These are phyloP conservation scores for Liquidambar formosana DNA, from an alignment of 164 flowering plant genomes.

Conservation along the genomic window DNA sequence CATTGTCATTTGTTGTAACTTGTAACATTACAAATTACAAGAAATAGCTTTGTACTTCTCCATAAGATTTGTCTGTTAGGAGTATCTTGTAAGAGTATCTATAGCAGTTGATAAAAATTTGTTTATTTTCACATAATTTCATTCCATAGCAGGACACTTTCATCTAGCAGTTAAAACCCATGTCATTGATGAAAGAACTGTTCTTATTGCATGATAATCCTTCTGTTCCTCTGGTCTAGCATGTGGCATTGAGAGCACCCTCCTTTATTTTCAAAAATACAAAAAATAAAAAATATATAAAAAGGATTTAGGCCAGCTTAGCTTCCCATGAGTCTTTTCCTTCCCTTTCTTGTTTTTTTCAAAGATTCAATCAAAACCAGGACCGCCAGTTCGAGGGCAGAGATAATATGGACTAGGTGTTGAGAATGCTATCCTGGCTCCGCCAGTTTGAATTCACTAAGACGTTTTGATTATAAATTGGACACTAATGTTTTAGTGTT, in stretches of 20 bases:
- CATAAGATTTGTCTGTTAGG: neutral
- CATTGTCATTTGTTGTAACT: too few species aligned
- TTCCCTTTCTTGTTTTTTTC: too few species aligned
- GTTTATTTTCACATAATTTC: neutral
- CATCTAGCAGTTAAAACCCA: neutral
- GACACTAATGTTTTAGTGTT: neutral
- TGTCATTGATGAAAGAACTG: neutral
- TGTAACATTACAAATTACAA: neutral
- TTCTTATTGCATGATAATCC: neutral
- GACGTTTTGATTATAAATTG: neutral
- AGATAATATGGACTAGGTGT: neutral
- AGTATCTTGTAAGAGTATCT: neutral
- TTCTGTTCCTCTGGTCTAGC: neutral
- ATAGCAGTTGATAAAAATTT: neutral
- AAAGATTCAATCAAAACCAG: neutral
- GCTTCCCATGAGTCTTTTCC: too few species aligned
- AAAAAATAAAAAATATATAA: too few species aligned
- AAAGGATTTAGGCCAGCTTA: too few species aligned
- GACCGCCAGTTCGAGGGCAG: neutral
- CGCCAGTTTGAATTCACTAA: neutral
- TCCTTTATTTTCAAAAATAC: too few species aligned
- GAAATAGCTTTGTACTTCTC: neutral
- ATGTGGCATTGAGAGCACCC: neutral
- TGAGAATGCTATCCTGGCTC: neutral
- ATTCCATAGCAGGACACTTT: too few species aligned